Evolutionary conservation across 805 yeast genomes (phyloP).

Genomic region (Candida easanensis): DNA sequence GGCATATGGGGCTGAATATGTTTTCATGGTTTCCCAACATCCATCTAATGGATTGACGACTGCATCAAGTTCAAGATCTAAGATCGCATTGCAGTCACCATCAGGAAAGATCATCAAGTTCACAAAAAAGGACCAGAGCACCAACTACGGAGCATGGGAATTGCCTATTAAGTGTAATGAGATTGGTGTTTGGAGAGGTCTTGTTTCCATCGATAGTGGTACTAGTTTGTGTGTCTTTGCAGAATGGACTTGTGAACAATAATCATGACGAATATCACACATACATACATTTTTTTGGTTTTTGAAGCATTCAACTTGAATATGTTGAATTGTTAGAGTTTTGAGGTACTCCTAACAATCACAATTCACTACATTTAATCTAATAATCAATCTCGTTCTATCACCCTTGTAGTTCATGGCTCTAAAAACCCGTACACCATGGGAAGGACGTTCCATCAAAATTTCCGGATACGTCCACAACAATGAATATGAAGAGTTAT

Average conservation of each 20-base stretch:
- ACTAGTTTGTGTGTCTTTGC: slow-evolving; percentile 85
- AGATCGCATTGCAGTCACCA: slow-evolving; percentile 78
- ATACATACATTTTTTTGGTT: no score
- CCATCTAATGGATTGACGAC: slow-evolving; percentile 23
- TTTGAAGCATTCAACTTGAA: no score
- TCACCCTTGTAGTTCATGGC: no score
- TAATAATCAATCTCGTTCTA: no score
- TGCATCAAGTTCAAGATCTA: slow-evolving; percentile 35
- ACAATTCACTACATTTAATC: no score
- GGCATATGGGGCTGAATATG: slow-evolving; percentile 54
- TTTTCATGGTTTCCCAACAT: slow-evolving; percentile 61
- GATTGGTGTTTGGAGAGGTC: slow-evolving; percentile 78
- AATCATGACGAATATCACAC: no score
- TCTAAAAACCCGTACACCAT: slow-evolving; percentile 1
- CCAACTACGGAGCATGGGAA: slow-evolving; percentile 56
- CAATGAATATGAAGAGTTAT: slow-evolving; percentile 1
- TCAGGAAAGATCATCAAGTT: slow-evolving; percentile 73
- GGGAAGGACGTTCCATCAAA: background rate
- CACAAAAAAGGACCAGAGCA: slow-evolving; percentile 43
- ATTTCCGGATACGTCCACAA: slow-evolving; percentile 5
- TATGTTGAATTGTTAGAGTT: no score
- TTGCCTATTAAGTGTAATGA: slow-evolving; percentile 62
- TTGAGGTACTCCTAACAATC: no score
- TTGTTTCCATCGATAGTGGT: slow-evolving; percentile 75
- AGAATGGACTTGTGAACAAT: slow-evolving; percentile 68